Evolutionary conservation across 1,284 basidiomycete species (phyloP).

Genomic region (Cutaneotrichosporon mucoides): DNA sequence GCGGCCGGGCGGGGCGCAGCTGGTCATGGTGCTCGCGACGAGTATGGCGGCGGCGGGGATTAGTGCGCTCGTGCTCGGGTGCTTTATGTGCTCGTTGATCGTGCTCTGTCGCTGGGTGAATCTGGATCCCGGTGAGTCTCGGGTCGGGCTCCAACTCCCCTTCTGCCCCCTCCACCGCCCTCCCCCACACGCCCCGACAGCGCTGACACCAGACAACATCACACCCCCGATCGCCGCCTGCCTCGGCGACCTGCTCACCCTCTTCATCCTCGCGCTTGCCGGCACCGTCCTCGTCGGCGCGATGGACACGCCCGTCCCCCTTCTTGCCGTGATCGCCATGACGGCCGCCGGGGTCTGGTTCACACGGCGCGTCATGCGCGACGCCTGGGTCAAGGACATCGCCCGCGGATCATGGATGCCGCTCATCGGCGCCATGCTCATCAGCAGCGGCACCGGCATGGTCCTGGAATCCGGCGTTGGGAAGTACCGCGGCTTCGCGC

Average conservation of each 20-base stretch:
- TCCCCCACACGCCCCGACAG: no score
- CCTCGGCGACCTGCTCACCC: constrained; percentile 85
- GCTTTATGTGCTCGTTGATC: constrained; percentile 86
- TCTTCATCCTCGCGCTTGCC: constrained; percentile 68
- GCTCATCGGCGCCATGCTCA: constrained; percentile 78
- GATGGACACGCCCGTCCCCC: constrained; percentile 63
- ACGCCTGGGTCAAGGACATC: constrained; percentile 53
- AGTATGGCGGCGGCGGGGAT: constrained; percentile 83
- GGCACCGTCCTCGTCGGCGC: constrained; percentile 60
- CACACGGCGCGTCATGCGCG: constrained; percentile 54
- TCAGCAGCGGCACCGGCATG: constrained; percentile 85
- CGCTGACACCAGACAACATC: constrained; percentile 75
- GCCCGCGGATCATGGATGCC: constrained; percentile 84
- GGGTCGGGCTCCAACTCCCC: no score
- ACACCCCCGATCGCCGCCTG: constrained; percentile 89
- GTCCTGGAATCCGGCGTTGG: constrained; percentile 85
- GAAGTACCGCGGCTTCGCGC: constrained; percentile 78
- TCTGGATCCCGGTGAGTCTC: constrained; percentile 80
- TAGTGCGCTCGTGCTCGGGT: constrained; percentile 75
- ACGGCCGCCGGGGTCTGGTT: constrained; percentile 56
- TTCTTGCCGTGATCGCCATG: constrained; percentile 57
- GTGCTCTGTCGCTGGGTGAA: constrained; percentile 70
- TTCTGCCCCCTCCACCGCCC: no score
- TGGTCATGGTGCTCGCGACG: constrained; percentile 80
- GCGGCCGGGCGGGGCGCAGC: constrained; percentile 49